Conservation (phyloP, 352 stramenopile species). For the Pythium coloratum region DNA sequence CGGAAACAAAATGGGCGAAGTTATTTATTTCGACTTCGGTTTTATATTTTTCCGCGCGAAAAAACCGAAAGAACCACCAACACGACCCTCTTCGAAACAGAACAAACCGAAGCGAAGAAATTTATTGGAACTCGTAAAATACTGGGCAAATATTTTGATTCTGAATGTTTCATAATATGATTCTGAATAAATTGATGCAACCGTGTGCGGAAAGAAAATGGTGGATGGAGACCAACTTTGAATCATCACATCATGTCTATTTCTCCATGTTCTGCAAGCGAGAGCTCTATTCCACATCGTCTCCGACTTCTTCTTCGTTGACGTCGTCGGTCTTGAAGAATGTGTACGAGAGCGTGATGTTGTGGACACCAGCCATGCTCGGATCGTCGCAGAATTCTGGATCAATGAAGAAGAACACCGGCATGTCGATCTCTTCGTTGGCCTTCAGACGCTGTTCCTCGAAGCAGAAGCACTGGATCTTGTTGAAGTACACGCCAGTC, state of each 20-base stretch:
- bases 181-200: constrained; percentile 6
- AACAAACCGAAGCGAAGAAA: not conserved
- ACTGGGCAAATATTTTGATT: not conserved
- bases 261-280: not conserved
- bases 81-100: not conserved
- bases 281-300: constrained; percentile 49
- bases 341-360: constrained; percentile 98
- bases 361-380: constrained; percentile 94
- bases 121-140: constrained; percentile 2
- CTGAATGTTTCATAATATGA: constrained; percentile 4
- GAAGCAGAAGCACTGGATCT: constrained; percentile 99
- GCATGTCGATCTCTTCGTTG: constrained; percentile 99
- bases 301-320: constrained; percentile 87
- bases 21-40: constrained; percentile 11
- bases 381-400: constrained; percentile 98
- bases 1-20: not conserved
- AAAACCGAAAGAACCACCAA: not conserved
- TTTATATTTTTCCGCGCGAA: constrained; percentile 17
- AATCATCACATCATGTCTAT: not conserved
- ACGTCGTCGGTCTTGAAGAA: constrained; percentile 98
- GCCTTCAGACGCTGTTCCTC: constrained; percentile 97
- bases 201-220: not conserved
- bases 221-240: not conserved
- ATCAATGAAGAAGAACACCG: constrained; percentile 99
- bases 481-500: constrained; percentile 98